A percentile compares a stretch with the other conserved stretches of the same genome.
Evolutionary conservation across 179 eudicot genomes (phyloP).

Genomic region (Beta corolliflora): DNA sequence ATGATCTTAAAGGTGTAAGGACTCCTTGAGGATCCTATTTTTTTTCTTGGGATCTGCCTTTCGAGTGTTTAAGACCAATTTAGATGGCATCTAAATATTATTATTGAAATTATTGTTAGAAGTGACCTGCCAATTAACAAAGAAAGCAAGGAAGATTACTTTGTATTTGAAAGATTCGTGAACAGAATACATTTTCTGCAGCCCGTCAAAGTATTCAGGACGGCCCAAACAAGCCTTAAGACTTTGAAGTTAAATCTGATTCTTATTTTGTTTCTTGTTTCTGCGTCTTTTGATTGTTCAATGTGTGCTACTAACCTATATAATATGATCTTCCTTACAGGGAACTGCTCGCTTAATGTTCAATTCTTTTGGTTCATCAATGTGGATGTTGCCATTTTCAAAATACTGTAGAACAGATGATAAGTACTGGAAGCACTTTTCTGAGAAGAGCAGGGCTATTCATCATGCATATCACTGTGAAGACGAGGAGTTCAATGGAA

Average conservation of each 20-base stretch:
- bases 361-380: slow-evolving; percentile 92
- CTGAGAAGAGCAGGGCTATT: slow-evolving; percentile 45
- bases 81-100: background rate
- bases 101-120: no score
- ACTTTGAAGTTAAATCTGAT: background rate
- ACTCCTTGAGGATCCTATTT: background rate
- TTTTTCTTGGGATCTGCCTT: background rate
- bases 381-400: slow-evolving; percentile 97
- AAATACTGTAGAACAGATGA: slow-evolving; percentile 71
- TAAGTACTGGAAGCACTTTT: slow-evolving; percentile 66
- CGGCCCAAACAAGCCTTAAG: background rate
- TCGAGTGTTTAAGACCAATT: background rate
- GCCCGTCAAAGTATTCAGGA: background rate
- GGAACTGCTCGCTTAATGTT: slow-evolving; percentile 96
- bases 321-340: slow-evolving; percentile 51
- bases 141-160: background rate
- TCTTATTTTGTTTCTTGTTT: background rate
- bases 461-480: slow-evolving; percentile 68
- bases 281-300: slow-evolving; percentile 10
- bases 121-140: background rate
- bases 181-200: background rate
- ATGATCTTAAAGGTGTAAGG: background rate
- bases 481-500: slow-evolving; percentile 54
- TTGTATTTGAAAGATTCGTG: background rate
- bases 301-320: slow-evolving; percentile 12